Conservation (phyloP, 441 rosid species). For the Aleurites moluccanus region DNA sequence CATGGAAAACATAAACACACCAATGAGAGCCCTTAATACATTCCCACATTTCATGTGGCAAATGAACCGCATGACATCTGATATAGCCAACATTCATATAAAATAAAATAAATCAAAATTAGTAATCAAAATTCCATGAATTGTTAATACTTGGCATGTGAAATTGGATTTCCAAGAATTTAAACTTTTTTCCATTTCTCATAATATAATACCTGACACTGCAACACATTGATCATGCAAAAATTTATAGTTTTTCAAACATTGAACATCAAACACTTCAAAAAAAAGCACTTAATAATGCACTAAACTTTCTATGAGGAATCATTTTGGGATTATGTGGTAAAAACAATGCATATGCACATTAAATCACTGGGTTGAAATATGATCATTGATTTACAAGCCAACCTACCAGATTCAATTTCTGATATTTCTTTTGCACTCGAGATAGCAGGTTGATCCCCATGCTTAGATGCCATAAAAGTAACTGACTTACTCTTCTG, state of each 20-base stretch:
- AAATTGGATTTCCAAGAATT: background rate
- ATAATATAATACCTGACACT: background rate
- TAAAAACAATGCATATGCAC: background rate
- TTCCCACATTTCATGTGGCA: background rate
- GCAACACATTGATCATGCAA: background rate
- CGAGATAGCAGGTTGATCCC: conserved; percentile 33
- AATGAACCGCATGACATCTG: background rate
- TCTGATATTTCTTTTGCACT: conserved; percentile 37
- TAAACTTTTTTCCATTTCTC: background rate
- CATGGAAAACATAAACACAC: conserved; percentile 2
- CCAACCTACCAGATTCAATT: conserved; percentile 35
- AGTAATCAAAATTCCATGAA: background rate
- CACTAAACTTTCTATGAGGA: background rate
- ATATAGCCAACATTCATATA: background rate
- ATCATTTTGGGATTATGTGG: background rate
- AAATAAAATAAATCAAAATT: background rate
- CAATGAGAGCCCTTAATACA: background rate
- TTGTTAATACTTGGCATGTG: background rate
- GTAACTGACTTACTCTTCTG: conserved; percentile 38
- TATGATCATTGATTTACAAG: background rate
- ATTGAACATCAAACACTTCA: background rate
- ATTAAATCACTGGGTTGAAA: background rate
- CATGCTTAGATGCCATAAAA: conserved; percentile 35
- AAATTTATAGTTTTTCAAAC: background rate
- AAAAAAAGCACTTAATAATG: background rate